Conservation (phyloP, 345 rosid species). For the thale cress (Arabidopsis thaliana) region TAIR10.1 NC_003070.9:499001-499500, state of each 20-base stretch:
- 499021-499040: slow-evolving; percentile 12
- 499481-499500: too few relatives aligned
- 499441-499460: too few relatives aligned
- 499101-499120: slow-evolving; percentile 20
- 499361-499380: not conserved
- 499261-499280: not conserved
- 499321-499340: not conserved
- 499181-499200: slow-evolving; percentile 5
- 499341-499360: not conserved
- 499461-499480: too few relatives aligned
- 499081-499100: not conserved
- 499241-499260: not conserved
- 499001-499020: slow-evolving; percentile 32
- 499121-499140: not conserved
- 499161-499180: slow-evolving; percentile 19
- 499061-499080: slow-evolving; percentile 30
- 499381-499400: too few relatives aligned
- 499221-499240: slow-evolving; percentile 36
- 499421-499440: too few relatives aligned
- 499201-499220: slow-evolving; percentile 29
- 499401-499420: too few relatives aligned
- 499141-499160: not conserved
- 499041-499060: not conserved
- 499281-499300: not conserved
- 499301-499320: not conserved